Evolutionary conservation across 345 rosid species (phyloP), one percentile per base, ranked within the genome.

Genomic region (Draba incana): DNA sequence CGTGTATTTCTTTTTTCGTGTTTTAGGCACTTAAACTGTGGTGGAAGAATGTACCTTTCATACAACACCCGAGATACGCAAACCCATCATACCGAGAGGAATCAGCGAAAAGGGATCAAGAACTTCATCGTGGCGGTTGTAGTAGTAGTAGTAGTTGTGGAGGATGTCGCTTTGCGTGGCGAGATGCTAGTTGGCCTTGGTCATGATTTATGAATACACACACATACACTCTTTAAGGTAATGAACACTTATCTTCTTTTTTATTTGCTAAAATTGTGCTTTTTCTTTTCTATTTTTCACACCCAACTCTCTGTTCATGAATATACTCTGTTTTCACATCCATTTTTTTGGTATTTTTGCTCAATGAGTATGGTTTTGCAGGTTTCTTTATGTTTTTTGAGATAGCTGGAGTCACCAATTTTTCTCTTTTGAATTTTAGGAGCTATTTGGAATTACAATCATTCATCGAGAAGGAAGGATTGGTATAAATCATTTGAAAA

Each of bases 131-230:
- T 75, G 28, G 80, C 49, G 69, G 58, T 41, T 65, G 53, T 72
- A 9, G 10, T 24, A 42, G 27, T 39, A 41, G 47, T 51, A 15
- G 12, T 69, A 51, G 50, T 51, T 64, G 59, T 47, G 70, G 70
- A 41, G 75, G 70, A 39, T 84, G 83, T 48, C 80, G 81, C 33
- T 81, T 90, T 80, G 81, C 79, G 28, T 93, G 98, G 98, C 84
- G 87, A 74, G 92, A 93, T 62, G 96, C 98, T 37, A 88, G 75
- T 68, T 88, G 96, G 96, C 98, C 98, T 24, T 93, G 97, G 97
- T 72, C 73, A 72, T 93, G 83, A 85, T 96, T 74, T 71, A 72
- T 93, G 83, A 85, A 65, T 42, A 25, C 8, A 64, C 35, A 24
- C 49, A 61, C 37, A 5, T 8, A 61, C 37, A 0, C 8, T 28